Conservation (phyloP, 345 rosid genomes). For the Arabidopsis suecica region DNA sequence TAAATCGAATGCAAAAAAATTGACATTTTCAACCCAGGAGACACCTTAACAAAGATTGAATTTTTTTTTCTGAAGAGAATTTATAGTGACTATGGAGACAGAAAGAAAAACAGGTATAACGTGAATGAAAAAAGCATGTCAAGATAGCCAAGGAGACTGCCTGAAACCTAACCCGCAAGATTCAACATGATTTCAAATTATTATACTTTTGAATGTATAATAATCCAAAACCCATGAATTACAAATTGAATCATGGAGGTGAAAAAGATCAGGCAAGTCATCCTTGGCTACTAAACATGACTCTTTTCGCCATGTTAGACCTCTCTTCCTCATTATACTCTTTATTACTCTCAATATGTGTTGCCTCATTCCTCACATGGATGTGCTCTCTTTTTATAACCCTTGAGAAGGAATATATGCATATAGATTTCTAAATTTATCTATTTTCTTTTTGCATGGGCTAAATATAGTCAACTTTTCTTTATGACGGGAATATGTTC, state of each 20-base stretch:
- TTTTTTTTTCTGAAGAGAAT: too few relatives aligned
- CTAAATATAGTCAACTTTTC: constrained; percentile 33
- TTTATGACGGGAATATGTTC: constrained; percentile 29
- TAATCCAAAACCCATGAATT: constrained; percentile 15
- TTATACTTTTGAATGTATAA: constrained; percentile 29
- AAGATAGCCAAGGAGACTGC: constrained; percentile 49
- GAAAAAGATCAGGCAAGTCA: constrained; percentile 48
- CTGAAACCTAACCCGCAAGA: constrained; percentile 42
- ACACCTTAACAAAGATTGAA: not conserved
- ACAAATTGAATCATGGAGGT: constrained; percentile 30
- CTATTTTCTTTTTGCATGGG: constrained; percentile 29
- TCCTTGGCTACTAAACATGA: constrained; percentile 49
- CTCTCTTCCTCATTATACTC: constrained; percentile 25
- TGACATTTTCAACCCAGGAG: too few relatives aligned
- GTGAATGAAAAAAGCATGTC: constrained; percentile 35
- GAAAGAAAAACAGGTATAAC: constrained; percentile 25
- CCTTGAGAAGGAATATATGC: constrained; percentile 36
- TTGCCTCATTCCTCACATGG: constrained; percentile 15
- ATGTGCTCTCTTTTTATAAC: constrained; percentile 32
- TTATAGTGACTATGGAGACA: not conserved
- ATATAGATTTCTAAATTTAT: constrained; percentile 19
- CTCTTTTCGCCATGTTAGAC: constrained; percentile 41
- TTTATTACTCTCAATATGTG: constrained; percentile 17
- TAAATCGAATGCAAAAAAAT: not conserved
- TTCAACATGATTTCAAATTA: constrained; percentile 33